Evolutionary conservation across 2,329 filamentous ascomycete genomes (phyloP).

Genomic region (Microcyclosporella mali): DNA sequence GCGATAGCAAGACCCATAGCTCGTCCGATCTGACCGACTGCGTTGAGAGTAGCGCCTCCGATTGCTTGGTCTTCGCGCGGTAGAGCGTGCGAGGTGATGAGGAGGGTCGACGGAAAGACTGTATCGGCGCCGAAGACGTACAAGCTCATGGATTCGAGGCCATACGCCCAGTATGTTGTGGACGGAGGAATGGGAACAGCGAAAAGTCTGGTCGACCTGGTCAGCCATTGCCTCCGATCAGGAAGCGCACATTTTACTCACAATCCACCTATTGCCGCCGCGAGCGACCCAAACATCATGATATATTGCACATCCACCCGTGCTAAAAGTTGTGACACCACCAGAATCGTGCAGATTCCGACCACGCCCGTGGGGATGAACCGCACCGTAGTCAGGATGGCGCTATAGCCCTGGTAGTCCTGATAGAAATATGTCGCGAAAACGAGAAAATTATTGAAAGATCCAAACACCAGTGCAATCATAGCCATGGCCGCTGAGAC

Average conservation of each 20-base stretch:
- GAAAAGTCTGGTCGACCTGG: slow-evolving; percentile 53
- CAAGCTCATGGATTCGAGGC: slow-evolving; percentile 60
- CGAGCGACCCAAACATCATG: slow-evolving; percentile 52
- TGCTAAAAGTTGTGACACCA: slow-evolving; percentile 52
- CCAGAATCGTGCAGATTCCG: slow-evolving; percentile 52
- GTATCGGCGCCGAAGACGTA: slow-evolving; percentile 62
- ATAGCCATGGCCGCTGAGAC: slow-evolving; percentile 60
- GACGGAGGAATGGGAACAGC: slow-evolving; percentile 55
- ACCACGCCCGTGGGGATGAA: slow-evolving; percentile 61
- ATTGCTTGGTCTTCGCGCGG: slow-evolving; percentile 60
- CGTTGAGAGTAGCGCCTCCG: slow-evolving; percentile 62
- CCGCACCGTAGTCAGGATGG: slow-evolving; percentile 61
- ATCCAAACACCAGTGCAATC: slow-evolving; percentile 60
- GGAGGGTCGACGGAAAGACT: slow-evolving; percentile 57
- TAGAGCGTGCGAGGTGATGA: slow-evolving; percentile 60
- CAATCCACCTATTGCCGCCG: slow-evolving; percentile 37
- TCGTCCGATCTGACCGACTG: slow-evolving; percentile 59
- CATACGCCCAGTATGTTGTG: slow-evolving; percentile 62
- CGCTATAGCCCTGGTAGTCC: slow-evolving; percentile 55
- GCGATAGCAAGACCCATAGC: slow-evolving; percentile 60
- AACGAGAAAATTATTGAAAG: slow-evolving; percentile 63
- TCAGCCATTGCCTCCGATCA: background rate
- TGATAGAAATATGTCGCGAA: slow-evolving; percentile 66
- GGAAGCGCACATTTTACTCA: background rate
- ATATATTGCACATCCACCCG: slow-evolving; percentile 55